phyloP scores from a whole-genome alignment of 2,329 filamentous ascomycete species.

The Cercospora zeae-maydis region DNA sequence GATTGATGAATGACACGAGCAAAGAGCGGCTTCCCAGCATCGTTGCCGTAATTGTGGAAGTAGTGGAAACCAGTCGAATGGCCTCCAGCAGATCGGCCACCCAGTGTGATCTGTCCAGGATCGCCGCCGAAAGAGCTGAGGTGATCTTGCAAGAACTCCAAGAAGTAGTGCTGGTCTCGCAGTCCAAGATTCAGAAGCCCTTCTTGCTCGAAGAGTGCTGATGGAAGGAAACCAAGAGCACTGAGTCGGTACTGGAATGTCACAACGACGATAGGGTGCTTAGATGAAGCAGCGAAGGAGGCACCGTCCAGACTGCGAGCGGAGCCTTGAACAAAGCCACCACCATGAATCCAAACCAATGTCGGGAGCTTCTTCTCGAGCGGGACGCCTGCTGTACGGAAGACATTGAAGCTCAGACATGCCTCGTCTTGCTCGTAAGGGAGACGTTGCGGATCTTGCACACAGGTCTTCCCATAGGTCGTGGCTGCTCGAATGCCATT shows the following conservation, averaged over 20 bases:
- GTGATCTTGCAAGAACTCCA: constrained; percentile 41
- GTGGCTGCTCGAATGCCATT: constrained; percentile 9
- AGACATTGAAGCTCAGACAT: constrained; percentile 58
- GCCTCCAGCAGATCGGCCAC: constrained; percentile 53
- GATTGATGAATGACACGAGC: constrained; percentile 47
- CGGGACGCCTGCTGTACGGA: constrained; percentile 40
- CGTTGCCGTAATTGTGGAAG: constrained; percentile 44
- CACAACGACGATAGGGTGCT: constrained; percentile 52
- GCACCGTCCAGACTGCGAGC: constrained; percentile 58
- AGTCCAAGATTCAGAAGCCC: constrained; percentile 48
- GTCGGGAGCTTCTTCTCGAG: constrained; percentile 48
- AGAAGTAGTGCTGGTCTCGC: constrained; percentile 39
- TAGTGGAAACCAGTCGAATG: constrained; percentile 68
- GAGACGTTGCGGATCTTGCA: constrained; percentile 13
- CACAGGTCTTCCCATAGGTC: constrained; percentile 23
- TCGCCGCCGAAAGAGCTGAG: constrained; percentile 42
- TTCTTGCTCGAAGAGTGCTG: constrained; percentile 47
- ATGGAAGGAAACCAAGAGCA: constrained; percentile 64
- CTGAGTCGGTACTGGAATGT: constrained; percentile 62
- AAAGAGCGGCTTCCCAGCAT: constrained; percentile 37
- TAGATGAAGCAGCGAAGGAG: constrained; percentile 55
- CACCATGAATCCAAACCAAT: constrained; percentile 60
- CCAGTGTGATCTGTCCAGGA: constrained; percentile 24
- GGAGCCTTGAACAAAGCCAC: constrained; percentile 49
- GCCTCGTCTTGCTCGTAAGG: constrained; percentile 43